These are phyloP conservation scores for Debaryomyces sp. DNA, from an alignment of 1,139 yeast genomes.

Conservation along the genomic window DNA sequence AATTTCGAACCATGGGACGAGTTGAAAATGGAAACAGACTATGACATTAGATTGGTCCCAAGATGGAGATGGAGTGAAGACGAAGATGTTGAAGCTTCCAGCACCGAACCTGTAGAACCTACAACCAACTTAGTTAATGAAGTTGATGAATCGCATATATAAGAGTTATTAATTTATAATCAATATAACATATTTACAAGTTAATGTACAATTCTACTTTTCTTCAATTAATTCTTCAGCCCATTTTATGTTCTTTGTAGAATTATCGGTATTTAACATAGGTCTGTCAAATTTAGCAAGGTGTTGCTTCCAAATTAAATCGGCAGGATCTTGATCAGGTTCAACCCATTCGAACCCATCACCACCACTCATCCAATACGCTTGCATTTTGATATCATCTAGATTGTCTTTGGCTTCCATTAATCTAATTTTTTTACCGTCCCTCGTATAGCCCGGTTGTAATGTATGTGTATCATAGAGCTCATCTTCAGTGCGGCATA, in stretches of 20 bases:
- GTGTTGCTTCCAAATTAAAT: constrained; percentile 54
- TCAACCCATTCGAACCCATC: constrained; percentile 80
- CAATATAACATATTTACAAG: constrained; percentile 7
- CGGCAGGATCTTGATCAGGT: constrained; percentile 82
- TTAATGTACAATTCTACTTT: constrained; percentile 6
- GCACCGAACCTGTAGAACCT: background rate
- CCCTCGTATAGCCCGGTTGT: constrained; percentile 37
- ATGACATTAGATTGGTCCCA: constrained; percentile 50
- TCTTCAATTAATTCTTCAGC: constrained; percentile 37
- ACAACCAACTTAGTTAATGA: constrained; percentile 4
- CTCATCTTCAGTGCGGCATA: constrained; percentile 36
- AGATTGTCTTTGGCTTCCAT: constrained; percentile 45
- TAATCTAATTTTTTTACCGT: constrained; percentile 44
- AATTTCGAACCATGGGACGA: constrained; percentile 58
- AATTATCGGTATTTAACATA: constrained; percentile 15
- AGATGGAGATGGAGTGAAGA: constrained; percentile 27
- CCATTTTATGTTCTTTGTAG: constrained; percentile 32
- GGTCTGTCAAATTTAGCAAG: constrained; percentile 28
- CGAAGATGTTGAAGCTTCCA: constrained; percentile 7
- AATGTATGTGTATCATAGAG: constrained; percentile 29
- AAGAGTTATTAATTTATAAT: constrained; percentile 7
- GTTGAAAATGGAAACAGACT: constrained; percentile 46
- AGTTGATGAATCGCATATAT: constrained; percentile 8
- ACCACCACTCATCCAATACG: constrained; percentile 78
- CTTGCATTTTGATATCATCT: constrained; percentile 62